Percentiles rank a stretch among this genome's conserved stretches.
Evolutionary conservation across 1,284 basidiomycete genomes (phyloP).

Genomic region (Pulchroboletus neoregius): DNA sequence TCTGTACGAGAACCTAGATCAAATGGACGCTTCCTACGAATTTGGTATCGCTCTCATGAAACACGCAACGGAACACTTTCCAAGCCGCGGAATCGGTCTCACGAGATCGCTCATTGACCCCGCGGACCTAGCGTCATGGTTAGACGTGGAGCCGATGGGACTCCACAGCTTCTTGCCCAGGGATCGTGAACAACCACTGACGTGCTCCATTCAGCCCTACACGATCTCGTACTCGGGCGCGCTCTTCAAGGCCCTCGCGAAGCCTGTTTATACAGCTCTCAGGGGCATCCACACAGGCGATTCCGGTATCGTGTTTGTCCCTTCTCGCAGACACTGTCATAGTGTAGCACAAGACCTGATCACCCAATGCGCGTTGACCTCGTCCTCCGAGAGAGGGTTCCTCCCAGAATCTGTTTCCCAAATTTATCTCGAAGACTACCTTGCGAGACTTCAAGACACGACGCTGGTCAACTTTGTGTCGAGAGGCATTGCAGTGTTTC

Average conservation of each 20-base stretch:
- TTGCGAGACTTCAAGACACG: slow-evolving; percentile 60
- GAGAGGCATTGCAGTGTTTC: slow-evolving; percentile 89
- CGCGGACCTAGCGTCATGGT: slow-evolving; percentile 79
- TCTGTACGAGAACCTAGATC: slow-evolving; percentile 84
- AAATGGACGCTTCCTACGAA: slow-evolving; percentile 82
- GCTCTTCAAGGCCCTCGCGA: slow-evolving; percentile 89
- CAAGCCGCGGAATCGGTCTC: slow-evolving; percentile 77
- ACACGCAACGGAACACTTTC: slow-evolving; percentile 53
- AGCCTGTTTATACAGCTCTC: slow-evolving; percentile 79
- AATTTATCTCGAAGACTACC: slow-evolving; percentile 60
- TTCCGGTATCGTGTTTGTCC: slow-evolving; percentile 83
- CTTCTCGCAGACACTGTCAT: slow-evolving; percentile 80
- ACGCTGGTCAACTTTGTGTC: slow-evolving; percentile 72
- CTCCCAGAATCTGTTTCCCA: slow-evolving; percentile 51
- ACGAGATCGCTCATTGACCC: slow-evolving; percentile 80
- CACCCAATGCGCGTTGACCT: slow-evolving; percentile 81
- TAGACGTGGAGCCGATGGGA: slow-evolving; percentile 63
- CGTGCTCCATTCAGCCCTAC: slow-evolving; percentile 72
- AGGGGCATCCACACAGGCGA: slow-evolving; percentile 41
- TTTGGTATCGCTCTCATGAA: slow-evolving; percentile 70
- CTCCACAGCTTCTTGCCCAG: slow-evolving; percentile 79
- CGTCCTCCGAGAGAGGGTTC: slow-evolving; percentile 70
- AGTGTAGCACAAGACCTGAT: slow-evolving; percentile 80
- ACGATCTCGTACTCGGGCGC: slow-evolving; percentile 84
- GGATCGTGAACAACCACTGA: slow-evolving; percentile 80